Conservation (phyloP, 78 protist species). For the Chrysochromulina tobinii region DNA sequence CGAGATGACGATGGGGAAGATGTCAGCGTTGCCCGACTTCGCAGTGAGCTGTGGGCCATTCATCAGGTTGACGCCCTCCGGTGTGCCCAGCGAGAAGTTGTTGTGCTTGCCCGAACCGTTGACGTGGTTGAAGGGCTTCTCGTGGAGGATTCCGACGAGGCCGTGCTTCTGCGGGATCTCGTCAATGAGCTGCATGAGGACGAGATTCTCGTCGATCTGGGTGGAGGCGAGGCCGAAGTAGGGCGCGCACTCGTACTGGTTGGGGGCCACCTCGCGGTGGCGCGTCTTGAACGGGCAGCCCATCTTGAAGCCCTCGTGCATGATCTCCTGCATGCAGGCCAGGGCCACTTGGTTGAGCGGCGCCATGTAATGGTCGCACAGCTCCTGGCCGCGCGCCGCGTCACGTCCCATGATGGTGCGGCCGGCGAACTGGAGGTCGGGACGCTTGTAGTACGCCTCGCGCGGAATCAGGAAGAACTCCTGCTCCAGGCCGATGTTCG, state of each 20-base stretch:
- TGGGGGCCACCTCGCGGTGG: slow-evolving; percentile 95
- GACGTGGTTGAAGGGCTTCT: slow-evolving; percentile 90
- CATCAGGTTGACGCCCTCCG: slow-evolving; percentile 68
- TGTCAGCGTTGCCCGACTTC: slow-evolving; percentile 16
- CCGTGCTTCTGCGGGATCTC: slow-evolving; percentile 68
- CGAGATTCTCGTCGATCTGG: slow-evolving; percentile 84
- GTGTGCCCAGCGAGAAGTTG: slow-evolving; percentile 82
- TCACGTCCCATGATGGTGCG: slow-evolving; percentile 49
- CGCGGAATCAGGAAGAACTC: slow-evolving; percentile 90
- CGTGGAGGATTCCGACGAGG: slow-evolving; percentile 79
- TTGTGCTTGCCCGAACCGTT: slow-evolving; percentile 94
- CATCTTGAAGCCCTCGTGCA: slow-evolving; percentile 73
- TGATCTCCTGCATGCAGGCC: slow-evolving; percentile 73
- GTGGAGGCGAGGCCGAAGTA: slow-evolving; percentile 67
- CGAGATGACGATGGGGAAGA: slow-evolving; percentile 45
- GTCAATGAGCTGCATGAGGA: slow-evolving; percentile 78
- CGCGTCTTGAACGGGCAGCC: slow-evolving; percentile 85
- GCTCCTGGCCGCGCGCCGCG: slow-evolving; percentile 85
- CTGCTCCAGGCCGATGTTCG: slow-evolving; percentile 80
- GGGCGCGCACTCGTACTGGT: slow-evolving; percentile 92
- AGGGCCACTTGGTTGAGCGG: slow-evolving; percentile 42
- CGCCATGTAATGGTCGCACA: slow-evolving; percentile 90
- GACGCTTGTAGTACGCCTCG: slow-evolving; percentile 65
- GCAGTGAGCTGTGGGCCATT: slow-evolving; percentile 46
- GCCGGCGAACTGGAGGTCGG: slow-evolving; percentile 70